Conservation (phyloP, 192 early-diverging fungal genomes). For the Coemansia sp. region DNA sequence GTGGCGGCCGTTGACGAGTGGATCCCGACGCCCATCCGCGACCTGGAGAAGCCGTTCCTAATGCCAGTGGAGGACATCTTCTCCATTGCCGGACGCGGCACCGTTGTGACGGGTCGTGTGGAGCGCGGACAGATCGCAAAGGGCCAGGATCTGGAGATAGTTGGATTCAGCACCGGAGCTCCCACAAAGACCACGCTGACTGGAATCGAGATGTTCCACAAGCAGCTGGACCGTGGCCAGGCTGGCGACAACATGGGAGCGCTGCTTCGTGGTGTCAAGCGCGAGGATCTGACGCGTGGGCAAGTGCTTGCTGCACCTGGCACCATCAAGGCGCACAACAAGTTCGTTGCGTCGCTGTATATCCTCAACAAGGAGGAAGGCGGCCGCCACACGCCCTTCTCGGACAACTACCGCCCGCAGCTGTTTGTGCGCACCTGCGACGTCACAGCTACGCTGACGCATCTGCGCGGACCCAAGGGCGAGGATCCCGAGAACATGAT, state of each 20-base stretch:
- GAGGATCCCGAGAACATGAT: slow-evolving; percentile 92
- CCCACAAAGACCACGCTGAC: slow-evolving; percentile 91
- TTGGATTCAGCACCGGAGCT: slow-evolving; percentile 75
- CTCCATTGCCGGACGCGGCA: slow-evolving; percentile 97
- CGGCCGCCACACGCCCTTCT: slow-evolving; percentile 96
- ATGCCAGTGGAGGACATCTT: slow-evolving; percentile 99
- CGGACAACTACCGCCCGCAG: slow-evolving; percentile 96
- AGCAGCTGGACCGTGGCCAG: slow-evolving; percentile 95
- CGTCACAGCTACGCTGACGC: slow-evolving; percentile 83
- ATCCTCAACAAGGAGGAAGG: slow-evolving; percentile 97
- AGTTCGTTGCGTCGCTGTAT: slow-evolving; percentile 91
- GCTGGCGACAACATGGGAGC: slow-evolving; percentile 99
- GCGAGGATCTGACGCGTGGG: slow-evolving; percentile 93
- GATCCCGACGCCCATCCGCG: slow-evolving; percentile 90
- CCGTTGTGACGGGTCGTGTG: slow-evolving; percentile 92
- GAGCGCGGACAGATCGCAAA: slow-evolving; percentile 91
- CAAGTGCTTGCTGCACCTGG: slow-evolving; percentile 92
- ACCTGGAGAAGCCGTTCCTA: slow-evolving; percentile 98
- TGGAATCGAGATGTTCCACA: slow-evolving; percentile 99
- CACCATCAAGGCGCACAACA: slow-evolving; percentile 91
- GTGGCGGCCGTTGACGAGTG: slow-evolving; percentile 90
- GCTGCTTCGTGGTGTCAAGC: slow-evolving; percentile 94
- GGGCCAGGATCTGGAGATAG: slow-evolving; percentile 95
- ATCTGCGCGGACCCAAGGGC: slow-evolving; percentile 65
- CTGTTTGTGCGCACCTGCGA: slow-evolving; percentile 96